Evolutionary conservation across 257 asterid genomes (phyloP).

Genomic region (Leonotis leonurus): DNA sequence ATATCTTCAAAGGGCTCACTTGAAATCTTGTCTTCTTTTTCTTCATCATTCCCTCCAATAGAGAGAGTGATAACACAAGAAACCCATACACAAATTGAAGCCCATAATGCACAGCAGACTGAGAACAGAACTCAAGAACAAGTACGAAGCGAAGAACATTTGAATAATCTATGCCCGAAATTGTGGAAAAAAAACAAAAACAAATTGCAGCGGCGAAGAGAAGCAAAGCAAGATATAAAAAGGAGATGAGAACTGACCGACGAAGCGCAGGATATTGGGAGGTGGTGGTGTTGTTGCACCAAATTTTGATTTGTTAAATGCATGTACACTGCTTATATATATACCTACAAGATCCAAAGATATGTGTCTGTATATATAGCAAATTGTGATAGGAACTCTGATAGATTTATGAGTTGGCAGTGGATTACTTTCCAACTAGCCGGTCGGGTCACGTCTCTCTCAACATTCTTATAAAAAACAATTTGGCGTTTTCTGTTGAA

Average conservation of each 20-base stretch:
- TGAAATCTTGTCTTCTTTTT: neutral
- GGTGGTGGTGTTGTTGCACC: neutral
- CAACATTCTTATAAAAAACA: neutral
- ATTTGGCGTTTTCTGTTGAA: neutral
- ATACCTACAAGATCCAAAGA: neutral
- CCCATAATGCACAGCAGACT: conserved; percentile 13
- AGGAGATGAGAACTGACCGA: conserved; percentile 2
- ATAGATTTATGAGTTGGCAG: neutral
- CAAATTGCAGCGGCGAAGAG: neutral
- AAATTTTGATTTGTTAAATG: neutral
- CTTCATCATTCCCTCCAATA: neutral
- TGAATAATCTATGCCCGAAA: neutral
- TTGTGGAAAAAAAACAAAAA: neutral
- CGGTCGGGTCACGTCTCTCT: too few species aligned
- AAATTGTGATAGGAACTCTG: neutral
- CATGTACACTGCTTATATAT: neutral
- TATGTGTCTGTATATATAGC: too few species aligned
- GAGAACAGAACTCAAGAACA: neutral
- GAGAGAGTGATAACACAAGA: neutral
- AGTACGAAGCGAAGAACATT: neutral
- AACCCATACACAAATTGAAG: neutral
- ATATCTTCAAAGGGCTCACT: neutral
- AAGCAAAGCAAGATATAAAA: neutral
- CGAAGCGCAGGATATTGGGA: neutral
- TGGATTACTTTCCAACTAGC: neutral